Evolutionary conservation across 2,329 filamentous ascomycete species (phyloP), one percentile per base, ranked within the genome.

Genomic region (Colletotrichum sp.): DNA sequence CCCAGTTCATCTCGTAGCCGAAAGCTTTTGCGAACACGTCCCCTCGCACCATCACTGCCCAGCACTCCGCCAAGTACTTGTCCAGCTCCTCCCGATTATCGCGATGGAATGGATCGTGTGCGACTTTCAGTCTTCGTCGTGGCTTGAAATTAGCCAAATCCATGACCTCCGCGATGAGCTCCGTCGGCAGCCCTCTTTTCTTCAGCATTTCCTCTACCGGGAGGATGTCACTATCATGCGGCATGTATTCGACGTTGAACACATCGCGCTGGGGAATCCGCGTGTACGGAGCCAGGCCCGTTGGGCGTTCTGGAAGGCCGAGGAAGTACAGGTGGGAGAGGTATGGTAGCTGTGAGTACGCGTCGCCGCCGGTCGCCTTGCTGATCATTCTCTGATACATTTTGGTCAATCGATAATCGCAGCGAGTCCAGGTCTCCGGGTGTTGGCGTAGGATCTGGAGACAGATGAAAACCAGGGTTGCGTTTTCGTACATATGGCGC

Each of bases 61-160:
- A 82, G 60, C 81, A 82, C 52, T 80, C 80, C 58, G 66, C 79
- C 8, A 83, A 63, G 66, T 82, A 82, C 30, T 75, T 77, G 8
- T 67, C 75, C 72, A 82, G 63, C 71, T 80, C 79, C 16, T 79
- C 76, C 28, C 63, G n/a, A 58, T 82, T 80, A 1, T 67, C 67
- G 8, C 10, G 34, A 34, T 79, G 78, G 4, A 80, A 57, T 3
- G 79, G 79, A 55, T 79, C 76, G 36, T 80, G 69, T 15, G 74
- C 67, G 8, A 77, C 60, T 21, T 34, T 16, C 1, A 80, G 76
- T 26, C 75, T 71, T 10, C 74, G 48, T 21, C 36, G 8, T 2
- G 78, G 71, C 13, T 18, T 36, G 30, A 78, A 78, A 10, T 70
- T 28, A 5, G 79, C 79, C 8, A 66, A 24, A 2, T 72, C 38